phyloP scores from a whole-genome alignment of 1,139 yeast species.

The Maudiozyma humilis region DNA sequence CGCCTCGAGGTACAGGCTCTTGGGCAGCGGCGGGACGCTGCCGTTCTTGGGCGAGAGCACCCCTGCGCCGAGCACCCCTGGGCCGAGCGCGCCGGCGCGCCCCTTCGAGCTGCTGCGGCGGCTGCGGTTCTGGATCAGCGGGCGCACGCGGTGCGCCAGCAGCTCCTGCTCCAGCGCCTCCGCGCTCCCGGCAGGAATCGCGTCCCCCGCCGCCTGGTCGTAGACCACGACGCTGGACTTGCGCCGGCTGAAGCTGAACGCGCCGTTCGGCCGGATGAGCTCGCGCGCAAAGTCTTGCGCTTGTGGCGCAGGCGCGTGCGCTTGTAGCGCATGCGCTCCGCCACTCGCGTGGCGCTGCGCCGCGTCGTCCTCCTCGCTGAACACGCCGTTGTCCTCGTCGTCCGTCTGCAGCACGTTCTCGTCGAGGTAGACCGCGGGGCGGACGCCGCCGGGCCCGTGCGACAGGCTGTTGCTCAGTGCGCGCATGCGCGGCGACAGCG shows the following conservation, averaged over 20 bases:
- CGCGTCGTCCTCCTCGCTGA: slow-evolving; percentile 14
- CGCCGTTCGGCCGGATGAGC: slow-evolving; percentile 3
- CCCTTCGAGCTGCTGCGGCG: slow-evolving; percentile 18
- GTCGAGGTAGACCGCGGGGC: slow-evolving; percentile 29
- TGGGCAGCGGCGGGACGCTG: slow-evolving; percentile 6
- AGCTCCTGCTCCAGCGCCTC: slow-evolving; percentile 3
- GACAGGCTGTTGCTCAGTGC: background rate
- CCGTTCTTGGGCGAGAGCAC: background rate
- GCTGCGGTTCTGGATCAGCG: slow-evolving; percentile 15
- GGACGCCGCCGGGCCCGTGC: background rate
- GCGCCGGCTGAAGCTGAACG: slow-evolving; percentile 15
- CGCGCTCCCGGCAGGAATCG: no score
- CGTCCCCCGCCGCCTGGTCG: slow-evolving; percentile 17
- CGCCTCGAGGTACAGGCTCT: slow-evolving; percentile 4
- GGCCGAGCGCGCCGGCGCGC: background rate
- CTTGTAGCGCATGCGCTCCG: slow-evolving; percentile 19
- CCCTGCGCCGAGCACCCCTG: background rate
- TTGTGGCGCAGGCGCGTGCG: slow-evolving; percentile 14
- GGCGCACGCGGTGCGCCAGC: slow-evolving; percentile 19
- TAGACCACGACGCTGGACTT: slow-evolving; percentile 24
- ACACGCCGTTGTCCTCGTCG: slow-evolving; percentile 28
- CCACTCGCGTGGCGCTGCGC: background rate
- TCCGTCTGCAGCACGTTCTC: slow-evolving; percentile 38
- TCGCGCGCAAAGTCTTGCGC: slow-evolving; percentile 4
- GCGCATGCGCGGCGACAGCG: background rate